Conservation (phyloP, 805 yeast species). For the Metschnikowia bowlesiae region DNA sequence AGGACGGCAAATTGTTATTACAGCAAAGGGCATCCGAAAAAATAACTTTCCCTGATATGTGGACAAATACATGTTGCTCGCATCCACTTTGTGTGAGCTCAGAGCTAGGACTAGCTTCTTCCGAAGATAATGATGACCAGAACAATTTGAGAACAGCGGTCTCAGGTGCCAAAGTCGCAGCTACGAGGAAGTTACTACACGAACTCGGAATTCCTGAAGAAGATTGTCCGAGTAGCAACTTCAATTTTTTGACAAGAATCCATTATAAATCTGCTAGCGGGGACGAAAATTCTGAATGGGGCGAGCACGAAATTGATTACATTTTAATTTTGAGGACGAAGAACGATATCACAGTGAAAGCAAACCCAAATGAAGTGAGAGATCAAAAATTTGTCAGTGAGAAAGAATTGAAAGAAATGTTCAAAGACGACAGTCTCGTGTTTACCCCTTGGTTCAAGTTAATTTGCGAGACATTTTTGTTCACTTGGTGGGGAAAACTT, state of each 20-base stretch:
- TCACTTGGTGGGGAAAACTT: slow-evolving; percentile 88
- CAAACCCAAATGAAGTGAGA: slow-evolving; percentile 72
- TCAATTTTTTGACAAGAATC: slow-evolving; percentile 85
- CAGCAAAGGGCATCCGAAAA: slow-evolving; percentile 97
- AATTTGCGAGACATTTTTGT: slow-evolving; percentile 86
- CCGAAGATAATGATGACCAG: slow-evolving; percentile 10
- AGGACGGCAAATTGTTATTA: slow-evolving; percentile 66
- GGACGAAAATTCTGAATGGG: slow-evolving; percentile 66
- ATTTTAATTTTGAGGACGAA: slow-evolving; percentile 69
- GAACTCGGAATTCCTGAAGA: slow-evolving; percentile 77
- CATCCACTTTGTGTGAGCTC: slow-evolving; percentile 85
- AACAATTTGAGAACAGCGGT: slow-evolving; percentile 54
- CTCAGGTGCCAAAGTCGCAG: slow-evolving; percentile 79
- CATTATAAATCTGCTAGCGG: slow-evolving; percentile 87
- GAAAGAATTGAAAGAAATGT: slow-evolving; percentile 68
- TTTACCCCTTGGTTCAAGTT: slow-evolving; percentile 99
- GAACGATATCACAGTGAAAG: slow-evolving; percentile 50
- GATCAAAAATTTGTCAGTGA: slow-evolving; percentile 72
- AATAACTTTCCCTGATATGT: slow-evolving; percentile 92
- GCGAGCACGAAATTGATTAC: slow-evolving; percentile 97
- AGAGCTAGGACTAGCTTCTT: slow-evolving; percentile 59
- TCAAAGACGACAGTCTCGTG: slow-evolving; percentile 55
- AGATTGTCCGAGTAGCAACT: slow-evolving; percentile 59
- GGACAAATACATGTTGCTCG: slow-evolving; percentile 99
- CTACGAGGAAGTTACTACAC: slow-evolving; percentile 86